These are phyloP conservation scores for Thymus mandschuricus DNA, from an alignment of 257 asterid species.

Conservation along the genomic window DNA sequence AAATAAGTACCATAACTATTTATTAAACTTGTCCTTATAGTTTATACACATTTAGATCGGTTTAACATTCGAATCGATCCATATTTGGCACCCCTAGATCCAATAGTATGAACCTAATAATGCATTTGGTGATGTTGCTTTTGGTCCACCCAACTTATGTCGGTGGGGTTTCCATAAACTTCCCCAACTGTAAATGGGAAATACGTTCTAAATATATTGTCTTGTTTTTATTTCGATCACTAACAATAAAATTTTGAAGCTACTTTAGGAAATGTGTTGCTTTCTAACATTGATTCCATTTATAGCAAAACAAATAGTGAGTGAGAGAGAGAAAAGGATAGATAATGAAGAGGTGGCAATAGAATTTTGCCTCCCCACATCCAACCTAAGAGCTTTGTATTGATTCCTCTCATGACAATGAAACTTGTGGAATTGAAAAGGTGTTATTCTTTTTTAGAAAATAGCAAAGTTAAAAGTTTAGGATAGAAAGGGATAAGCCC, in stretches of 20 bases:
- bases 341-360: constrained; percentile 29
- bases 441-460: not conserved
- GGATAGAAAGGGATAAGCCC: constrained; percentile 24
- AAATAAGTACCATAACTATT: too few relatives aligned
- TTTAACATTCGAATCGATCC: too few relatives aligned
- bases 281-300: constrained; percentile 7
- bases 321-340: constrained; percentile 3
- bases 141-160: too few relatives aligned
- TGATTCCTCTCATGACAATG: constrained; percentile 23
- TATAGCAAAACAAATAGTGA: not conserved
- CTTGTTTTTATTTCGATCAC: too few relatives aligned
- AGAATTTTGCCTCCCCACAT: constrained; percentile 30
- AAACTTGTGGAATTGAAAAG: not conserved
- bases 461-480: not conserved
- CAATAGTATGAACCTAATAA: too few relatives aligned
- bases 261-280: not conserved
- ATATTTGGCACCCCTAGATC: too few relatives aligned
- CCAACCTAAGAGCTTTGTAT: constrained; percentile 27
- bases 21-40: too few relatives aligned
- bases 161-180: too few relatives aligned
- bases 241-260: not conserved
- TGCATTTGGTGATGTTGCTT: too few relatives aligned
- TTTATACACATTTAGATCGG: too few relatives aligned
- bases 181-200: too few relatives aligned
- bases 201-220: too few relatives aligned